Percentiles rank a stretch among this genome's conserved stretches.
Evolutionary conservation across 2,329 filamentous ascomycete genomes (phyloP).

Genomic region (Cryphonectria radicalis): DNA sequence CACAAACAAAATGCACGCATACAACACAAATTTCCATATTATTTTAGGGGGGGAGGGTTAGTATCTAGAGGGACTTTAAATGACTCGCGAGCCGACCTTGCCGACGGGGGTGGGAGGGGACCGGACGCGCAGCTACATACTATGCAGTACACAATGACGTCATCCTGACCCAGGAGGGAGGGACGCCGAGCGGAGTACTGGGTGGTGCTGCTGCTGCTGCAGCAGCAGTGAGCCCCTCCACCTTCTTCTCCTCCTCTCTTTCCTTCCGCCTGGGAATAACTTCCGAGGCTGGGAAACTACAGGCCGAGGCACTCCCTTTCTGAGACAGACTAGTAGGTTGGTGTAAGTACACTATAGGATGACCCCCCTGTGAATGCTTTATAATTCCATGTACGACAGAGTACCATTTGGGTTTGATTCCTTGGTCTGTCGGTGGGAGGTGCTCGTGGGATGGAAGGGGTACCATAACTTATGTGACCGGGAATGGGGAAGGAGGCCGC

Average conservation of each 20-base stretch:
- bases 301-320: not conserved
- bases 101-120: not conserved
- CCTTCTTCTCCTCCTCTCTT: not conserved
- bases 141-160: not conserved
- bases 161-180: conserved; percentile 6
- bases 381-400: not conserved
- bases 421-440: no score
- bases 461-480: not conserved
- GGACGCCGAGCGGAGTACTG: not conserved
- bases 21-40: not conserved
- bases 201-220: not conserved
- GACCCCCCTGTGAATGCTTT: not conserved
- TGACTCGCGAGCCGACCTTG: conserved; percentile 13
- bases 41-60: no score
- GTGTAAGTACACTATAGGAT: not conserved
- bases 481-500: not conserved
- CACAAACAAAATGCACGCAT: not conserved
- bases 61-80: not conserved
- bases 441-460: no score
- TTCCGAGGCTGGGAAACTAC: not conserved
- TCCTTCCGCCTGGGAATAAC: not conserved
- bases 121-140: not conserved
- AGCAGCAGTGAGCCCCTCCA: not conserved
- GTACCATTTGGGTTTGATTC: not conserved
- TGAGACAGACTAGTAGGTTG: not conserved